Evolutionary conservation across 352 stramenopile genomes (phyloP).

Genomic region (Peronospora destructor): DNA sequence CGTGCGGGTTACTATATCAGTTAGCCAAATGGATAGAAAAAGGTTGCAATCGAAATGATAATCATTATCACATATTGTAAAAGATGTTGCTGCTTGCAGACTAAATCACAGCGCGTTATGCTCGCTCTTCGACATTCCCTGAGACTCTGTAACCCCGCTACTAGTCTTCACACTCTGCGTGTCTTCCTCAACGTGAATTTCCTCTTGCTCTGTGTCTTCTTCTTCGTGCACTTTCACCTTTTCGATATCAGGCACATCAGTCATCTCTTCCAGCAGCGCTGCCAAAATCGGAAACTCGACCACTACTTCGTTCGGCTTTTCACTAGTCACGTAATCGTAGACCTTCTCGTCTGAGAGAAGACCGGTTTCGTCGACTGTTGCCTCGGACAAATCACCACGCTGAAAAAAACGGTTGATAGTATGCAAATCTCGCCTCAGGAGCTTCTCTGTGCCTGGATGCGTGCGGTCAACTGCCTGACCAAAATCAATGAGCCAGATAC

Average conservation of each 20-base stretch:
- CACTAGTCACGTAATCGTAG: constrained; percentile 37
- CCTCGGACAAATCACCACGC: constrained; percentile 32
- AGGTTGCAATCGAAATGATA: background rate
- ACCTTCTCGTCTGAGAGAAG: constrained; percentile 37
- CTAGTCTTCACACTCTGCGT: background rate
- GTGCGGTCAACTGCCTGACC: constrained; percentile 80
- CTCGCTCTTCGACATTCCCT: constrained; percentile 7
- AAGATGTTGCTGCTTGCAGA: background rate
- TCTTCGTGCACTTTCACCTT: constrained; percentile 4
- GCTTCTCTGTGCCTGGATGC: constrained; percentile 60
- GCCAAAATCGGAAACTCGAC: constrained; percentile 24
- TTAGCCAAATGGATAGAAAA: background rate
- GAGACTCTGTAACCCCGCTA: background rate
- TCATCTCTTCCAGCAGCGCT: constrained; percentile 34
- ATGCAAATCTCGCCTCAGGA: constrained; percentile 67
- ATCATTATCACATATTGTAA: constrained; percentile 2
- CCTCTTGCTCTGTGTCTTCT: constrained; percentile 5
- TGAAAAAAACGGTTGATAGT: constrained; percentile 79
- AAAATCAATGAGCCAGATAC: constrained; percentile 89
- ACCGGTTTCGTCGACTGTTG: constrained; percentile 31
- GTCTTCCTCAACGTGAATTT: constrained; percentile 8
- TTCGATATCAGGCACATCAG: constrained; percentile 17
- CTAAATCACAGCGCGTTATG: constrained; percentile 9
- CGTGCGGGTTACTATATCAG: too few species aligned
- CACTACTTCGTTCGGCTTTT: constrained; percentile 27